Percentiles rank a stretch among this genome's conserved stretches.
phyloP scores from a whole-genome alignment of 176 grass and related monocot genomes.

The Dendrocalamus sinicus region DNA sequence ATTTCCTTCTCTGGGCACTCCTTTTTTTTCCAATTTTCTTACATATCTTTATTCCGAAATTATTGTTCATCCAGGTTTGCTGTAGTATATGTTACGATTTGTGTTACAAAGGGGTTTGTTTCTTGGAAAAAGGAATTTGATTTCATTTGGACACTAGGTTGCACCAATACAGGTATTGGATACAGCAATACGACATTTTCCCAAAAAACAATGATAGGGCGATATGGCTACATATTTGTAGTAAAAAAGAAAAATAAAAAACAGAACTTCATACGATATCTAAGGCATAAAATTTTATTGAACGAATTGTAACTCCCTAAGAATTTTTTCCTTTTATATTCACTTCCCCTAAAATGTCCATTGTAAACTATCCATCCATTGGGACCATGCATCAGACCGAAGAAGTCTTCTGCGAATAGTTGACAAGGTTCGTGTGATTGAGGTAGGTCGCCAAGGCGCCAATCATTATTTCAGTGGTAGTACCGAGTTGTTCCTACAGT shows the following conservation, averaged over 20 bases:
- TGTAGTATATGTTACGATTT: background rate
- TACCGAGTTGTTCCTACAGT: background rate
- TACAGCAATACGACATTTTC: background rate
- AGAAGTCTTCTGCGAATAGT: background rate
- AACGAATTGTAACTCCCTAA: background rate
- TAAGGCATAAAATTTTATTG: background rate
- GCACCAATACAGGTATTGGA: background rate
- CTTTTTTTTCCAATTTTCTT: background rate
- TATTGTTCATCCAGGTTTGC: background rate
- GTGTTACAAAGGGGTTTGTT: background rate
- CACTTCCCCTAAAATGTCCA: background rate
- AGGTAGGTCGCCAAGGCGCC: background rate
- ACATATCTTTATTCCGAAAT: background rate
- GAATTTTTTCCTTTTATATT: background rate
- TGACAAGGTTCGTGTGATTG: background rate
- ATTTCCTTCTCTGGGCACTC: background rate
- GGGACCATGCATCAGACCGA: background rate
- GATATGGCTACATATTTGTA: background rate
- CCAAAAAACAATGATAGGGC: background rate
- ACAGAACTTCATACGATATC: background rate
- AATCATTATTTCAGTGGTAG: background rate
- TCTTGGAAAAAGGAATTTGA: background rate
- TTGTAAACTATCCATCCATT: background rate
- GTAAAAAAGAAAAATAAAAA: background rate
- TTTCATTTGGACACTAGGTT: background rate